These are phyloP conservation scores for Gastrolobium bilobum DNA, from an alignment of 306 rosid species.

Conservation along the genomic window DNA sequence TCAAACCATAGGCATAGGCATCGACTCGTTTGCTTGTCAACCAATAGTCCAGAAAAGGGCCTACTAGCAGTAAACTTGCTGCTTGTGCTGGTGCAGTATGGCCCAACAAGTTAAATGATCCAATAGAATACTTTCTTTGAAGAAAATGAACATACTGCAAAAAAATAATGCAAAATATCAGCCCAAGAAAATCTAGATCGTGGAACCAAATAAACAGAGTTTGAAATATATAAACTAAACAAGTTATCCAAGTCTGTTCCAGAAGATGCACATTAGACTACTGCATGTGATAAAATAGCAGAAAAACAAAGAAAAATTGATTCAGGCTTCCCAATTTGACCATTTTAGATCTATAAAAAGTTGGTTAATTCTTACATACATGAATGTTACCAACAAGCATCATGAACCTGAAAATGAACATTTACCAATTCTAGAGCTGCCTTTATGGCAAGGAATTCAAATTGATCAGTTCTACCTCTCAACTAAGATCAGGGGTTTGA, in stretches of 20 bases:
- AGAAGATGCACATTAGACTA: constrained; percentile 11
- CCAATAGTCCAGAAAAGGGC: constrained; percentile 84
- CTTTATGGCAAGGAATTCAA: constrained; percentile 45
- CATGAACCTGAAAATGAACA: constrained; percentile 40
- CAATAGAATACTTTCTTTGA: constrained; percentile 83
- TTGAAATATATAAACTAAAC: constrained; percentile 24
- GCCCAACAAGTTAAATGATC: constrained; percentile 86
- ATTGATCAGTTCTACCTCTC: constrained; percentile 24
- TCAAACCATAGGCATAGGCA: constrained; percentile 59
- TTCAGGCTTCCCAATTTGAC: constrained; percentile 28
- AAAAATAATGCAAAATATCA: constrained; percentile 43
- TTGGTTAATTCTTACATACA: constrained; percentile 22
- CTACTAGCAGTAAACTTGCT: constrained; percentile 65
- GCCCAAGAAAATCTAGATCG: constrained; percentile 37
- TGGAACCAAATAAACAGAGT: constrained; percentile 12
- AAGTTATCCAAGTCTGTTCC: constrained; percentile 10
- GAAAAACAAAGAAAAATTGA: constrained; percentile 27
- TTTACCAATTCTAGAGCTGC: constrained; percentile 33
- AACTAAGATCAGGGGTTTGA: constrained; percentile 38
- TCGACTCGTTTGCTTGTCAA: constrained; percentile 77
- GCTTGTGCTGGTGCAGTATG: constrained; percentile 93
- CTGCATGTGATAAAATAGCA: constrained; percentile 9
- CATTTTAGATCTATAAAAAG: constrained; percentile 33
- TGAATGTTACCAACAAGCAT: constrained; percentile 40
- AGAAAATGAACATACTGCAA: constrained; percentile 86